phyloP scores from a whole-genome alignment of 1,284 basidiomycete genomes.

The Heterobasidion irregulare region DNA sequence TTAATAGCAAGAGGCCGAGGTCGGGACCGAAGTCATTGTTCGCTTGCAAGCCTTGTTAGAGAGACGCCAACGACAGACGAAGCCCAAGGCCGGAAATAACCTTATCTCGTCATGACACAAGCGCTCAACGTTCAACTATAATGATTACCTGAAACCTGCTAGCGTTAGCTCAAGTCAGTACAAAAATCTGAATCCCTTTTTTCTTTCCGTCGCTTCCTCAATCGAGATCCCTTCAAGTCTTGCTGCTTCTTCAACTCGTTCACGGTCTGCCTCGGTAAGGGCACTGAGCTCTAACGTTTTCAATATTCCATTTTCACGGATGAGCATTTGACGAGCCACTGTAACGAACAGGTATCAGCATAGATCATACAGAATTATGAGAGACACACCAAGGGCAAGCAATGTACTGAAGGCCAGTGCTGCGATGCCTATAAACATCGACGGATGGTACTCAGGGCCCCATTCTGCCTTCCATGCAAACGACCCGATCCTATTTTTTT shows the following conservation, averaged over 20 bases:
- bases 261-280: conserved; percentile 14
- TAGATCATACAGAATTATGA: no score
- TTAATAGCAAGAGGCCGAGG: no score
- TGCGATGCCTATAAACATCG: conserved; percentile 28
- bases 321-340: conserved; percentile 27
- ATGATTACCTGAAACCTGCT: not conserved
- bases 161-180: conserved; percentile 14
- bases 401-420: conserved; percentile 18
- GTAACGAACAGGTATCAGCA: not conserved
- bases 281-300: conserved; percentile 25
- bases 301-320: conserved; percentile 24
- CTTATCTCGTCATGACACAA: no score
- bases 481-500: conserved; percentile 22
- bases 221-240: conserved; percentile 27
- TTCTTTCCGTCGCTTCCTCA: conserved; percentile 27
- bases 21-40: no score
- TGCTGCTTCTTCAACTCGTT: conserved; percentile 29
- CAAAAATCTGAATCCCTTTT: conserved; percentile 33
- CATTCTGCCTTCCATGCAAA: conserved; percentile 30
- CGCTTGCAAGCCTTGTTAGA: no score
- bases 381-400: conserved; percentile 21
- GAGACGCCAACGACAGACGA: no score
- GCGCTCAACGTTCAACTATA: no score
- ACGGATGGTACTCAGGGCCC: conserved; percentile 29
- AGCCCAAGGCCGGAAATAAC: no score